Evolutionary conservation across 495 filamentous ascomycete species (phyloP).

Genomic region (Chaetomium fimeti): DNA sequence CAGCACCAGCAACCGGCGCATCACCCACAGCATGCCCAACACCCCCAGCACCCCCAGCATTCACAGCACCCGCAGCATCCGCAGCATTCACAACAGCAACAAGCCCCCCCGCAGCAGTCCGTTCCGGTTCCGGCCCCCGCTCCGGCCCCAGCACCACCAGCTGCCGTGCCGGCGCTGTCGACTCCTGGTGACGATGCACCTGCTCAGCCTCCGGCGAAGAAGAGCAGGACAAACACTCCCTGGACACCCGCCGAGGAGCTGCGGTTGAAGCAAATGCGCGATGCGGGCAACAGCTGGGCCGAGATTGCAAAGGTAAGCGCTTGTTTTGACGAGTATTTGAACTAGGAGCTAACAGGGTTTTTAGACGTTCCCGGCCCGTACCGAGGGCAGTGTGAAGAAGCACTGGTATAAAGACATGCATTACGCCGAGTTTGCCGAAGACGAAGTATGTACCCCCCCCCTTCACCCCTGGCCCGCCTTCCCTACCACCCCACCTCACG

Average conservation of each 20-base stretch:
- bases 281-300: constrained; percentile 89
- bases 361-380: constrained; percentile 86
- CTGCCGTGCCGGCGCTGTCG: constrained; percentile 35
- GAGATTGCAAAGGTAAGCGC: constrained; percentile 89
- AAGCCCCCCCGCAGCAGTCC: not conserved
- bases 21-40: constrained; percentile 14
- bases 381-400: constrained; percentile 98
- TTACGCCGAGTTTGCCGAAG: constrained; percentile 97
- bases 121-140: constrained; percentile 19
- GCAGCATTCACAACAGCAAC: not conserved
- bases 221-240: constrained; percentile 93
- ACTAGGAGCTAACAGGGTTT: constrained; percentile 28
- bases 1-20: constrained; percentile 17
- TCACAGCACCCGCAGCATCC: not conserved
- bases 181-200: constrained; percentile 37
- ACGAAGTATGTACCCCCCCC: constrained; percentile 67
- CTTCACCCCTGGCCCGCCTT: constrained; percentile 17
- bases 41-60: constrained; percentile 8
- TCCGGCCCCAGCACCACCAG: constrained; percentile 37
- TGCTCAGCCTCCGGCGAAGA: constrained; percentile 69
- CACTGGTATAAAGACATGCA: constrained; percentile 99
- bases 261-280: constrained; percentile 86
- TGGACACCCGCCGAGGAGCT: constrained; percentile 97
- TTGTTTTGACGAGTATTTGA: not conserved
- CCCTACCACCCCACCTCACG: constrained; percentile 18